A percentile compares a stretch with the other conserved stretches of the same genome.
Evolutionary conservation across 208 protist species (phyloP).

Genomic region (Acanthamoeba lenticulata): DNA sequence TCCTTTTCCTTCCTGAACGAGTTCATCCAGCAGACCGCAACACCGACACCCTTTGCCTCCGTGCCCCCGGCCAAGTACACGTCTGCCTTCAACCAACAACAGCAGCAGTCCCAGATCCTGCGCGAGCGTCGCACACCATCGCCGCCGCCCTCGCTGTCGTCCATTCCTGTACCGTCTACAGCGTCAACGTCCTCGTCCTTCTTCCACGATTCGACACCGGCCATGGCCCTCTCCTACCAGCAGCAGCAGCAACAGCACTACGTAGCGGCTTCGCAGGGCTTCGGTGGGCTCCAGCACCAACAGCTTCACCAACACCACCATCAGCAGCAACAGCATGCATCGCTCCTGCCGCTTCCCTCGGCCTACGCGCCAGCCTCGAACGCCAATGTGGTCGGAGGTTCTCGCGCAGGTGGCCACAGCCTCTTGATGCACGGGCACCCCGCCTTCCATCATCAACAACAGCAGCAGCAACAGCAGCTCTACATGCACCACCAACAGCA

Average conservation of each 20-base stretch:
- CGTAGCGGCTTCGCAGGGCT: too few relatives aligned
- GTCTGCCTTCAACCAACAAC: background rate
- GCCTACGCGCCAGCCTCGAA: too few relatives aligned
- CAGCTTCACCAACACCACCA: background rate
- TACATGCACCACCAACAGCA: background rate
- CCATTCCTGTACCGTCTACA: background rate
- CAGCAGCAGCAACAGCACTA: too few relatives aligned
- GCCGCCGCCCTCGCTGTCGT: background rate
- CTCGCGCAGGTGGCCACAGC: background rate
- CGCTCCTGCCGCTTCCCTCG: too few relatives aligned
- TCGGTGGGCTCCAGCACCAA: background rate
- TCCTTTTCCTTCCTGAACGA: conserved; percentile 43
- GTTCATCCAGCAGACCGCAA: conserved; percentile 15
- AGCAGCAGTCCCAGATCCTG: background rate
- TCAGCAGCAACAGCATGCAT: conserved; percentile 8
- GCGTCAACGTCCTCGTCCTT: background rate
- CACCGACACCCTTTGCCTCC: background rate
- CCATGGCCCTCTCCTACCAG: too few relatives aligned
- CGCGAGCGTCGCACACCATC: conserved; percentile 9
- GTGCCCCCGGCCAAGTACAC: background rate
- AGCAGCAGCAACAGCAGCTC: too few relatives aligned
- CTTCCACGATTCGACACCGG: background rate
- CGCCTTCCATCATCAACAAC: background rate
- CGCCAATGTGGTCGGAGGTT: background rate
- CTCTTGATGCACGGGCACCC: background rate